Conservation (phyloP, 768 basidiomycete species). For the Psilocybe subaeruginosa region DNA sequence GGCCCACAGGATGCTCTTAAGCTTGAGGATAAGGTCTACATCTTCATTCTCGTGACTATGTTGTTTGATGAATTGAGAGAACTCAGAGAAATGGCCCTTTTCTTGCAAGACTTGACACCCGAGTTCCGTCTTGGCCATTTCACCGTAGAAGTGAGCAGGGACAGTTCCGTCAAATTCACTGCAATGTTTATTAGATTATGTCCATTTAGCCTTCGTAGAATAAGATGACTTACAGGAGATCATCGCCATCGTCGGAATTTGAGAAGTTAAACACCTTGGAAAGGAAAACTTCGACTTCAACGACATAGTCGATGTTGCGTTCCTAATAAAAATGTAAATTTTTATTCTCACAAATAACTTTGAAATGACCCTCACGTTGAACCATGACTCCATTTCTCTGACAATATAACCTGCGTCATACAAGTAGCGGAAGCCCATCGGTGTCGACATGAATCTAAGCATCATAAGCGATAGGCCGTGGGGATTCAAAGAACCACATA, state of each 20-base stretch:
- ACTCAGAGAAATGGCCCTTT: constrained; percentile 89
- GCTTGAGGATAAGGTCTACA: constrained; percentile 78
- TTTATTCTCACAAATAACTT: neutral
- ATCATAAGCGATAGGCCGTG: neutral
- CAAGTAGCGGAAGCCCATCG: constrained; percentile 90
- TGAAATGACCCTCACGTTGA: constrained; percentile 62
- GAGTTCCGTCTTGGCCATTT: constrained; percentile 95
- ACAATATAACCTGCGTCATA: constrained; percentile 93
- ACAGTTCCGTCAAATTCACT: constrained; percentile 86
- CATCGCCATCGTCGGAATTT: constrained; percentile 64
- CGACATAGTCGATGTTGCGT: constrained; percentile 90
- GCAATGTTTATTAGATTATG: constrained; percentile 5
- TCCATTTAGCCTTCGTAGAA: neutral
- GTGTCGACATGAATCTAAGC: constrained; percentile 89
- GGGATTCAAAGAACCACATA: constrained; percentile 37
- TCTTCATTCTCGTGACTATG: constrained; percentile 88
- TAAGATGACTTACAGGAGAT: constrained; percentile 47
- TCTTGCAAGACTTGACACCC: constrained; percentile 91
- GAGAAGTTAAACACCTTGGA: constrained; percentile 72
- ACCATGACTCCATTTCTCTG: constrained; percentile 95
- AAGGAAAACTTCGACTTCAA: constrained; percentile 92
- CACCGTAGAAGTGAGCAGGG: constrained; percentile 96
- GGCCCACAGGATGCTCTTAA: constrained; percentile 97
- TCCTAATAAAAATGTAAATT: constrained; percentile 54
- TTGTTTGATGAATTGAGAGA: constrained; percentile 86